Evolutionary conservation across 2,329 filamentous ascomycete species (phyloP), one percentile per base, ranked within the genome.

Genomic region (Berkeleyomyces rouxiae): DNA sequence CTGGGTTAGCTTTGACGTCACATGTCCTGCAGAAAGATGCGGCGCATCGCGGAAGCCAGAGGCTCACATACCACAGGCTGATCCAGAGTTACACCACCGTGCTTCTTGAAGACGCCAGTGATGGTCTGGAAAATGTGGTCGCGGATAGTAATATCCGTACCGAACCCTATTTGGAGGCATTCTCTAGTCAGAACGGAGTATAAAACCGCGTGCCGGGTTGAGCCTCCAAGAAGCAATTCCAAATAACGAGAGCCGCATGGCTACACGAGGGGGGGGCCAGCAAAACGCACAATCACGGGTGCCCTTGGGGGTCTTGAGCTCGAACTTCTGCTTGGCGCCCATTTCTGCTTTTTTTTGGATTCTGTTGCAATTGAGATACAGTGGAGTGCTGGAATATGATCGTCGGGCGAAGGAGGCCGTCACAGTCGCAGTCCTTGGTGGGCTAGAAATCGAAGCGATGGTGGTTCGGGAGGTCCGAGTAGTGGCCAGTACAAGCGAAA

Each of bases 241-340:
- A 49, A 49, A 44, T 65, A 59, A 31, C 16, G 40, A 37, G 9
- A 46, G 13, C 36, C 44, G 16, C n/a, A 23, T 13, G 40, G 11
- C 11, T 31, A 7, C 13, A 55, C 43, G 36, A 11, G 36, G 51
- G 37, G 44, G 7, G 59, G 39, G 53, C 33, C 49, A 31, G 33
- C 40, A 36, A 42, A 65, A 69, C 70, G 70, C 64, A 84, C 84
- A 95, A 73, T 95, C 90, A 72, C 89, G 88, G 67, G 90, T 95
- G 68, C 90, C 90, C 80, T 95, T 95, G 66, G 90, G 88, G 70
- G 86, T 88, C 79, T 95, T 95, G 72, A 95, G 80, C 74, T 84
- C 83, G 74, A 87, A 85, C 67, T 78, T 79, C 64, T 71, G 71
- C 67, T 78, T 77, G 44, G 74, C 71, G 61, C 73, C 69, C 73